A percentile compares a stretch with the other conserved stretches of the same genome.
These are phyloP conservation scores for Takashimella koratensis DNA, from an alignment of 1,284 basidiomycete genomes.

Conservation along the genomic window DNA sequence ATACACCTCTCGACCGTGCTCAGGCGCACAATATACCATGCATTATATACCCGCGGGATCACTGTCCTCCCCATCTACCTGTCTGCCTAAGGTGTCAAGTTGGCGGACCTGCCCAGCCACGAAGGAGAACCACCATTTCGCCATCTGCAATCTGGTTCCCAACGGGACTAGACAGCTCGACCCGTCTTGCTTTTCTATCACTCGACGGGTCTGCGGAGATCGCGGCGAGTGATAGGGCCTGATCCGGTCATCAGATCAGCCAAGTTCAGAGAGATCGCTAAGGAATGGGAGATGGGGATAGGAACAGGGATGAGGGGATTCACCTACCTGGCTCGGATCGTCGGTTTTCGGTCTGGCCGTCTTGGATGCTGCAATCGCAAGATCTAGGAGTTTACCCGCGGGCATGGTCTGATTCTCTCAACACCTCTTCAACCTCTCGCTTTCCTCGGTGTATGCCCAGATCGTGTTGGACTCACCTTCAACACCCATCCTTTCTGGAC, in stretches of 20 bases:
- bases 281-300: no score
- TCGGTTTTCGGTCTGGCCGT: constrained; percentile 6
- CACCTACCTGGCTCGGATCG: neutral
- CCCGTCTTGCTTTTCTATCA: constrained; percentile 1
- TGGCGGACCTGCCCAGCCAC: constrained; percentile 9
- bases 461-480: constrained; percentile 12
- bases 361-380: constrained; percentile 15
- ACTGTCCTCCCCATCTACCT: neutral
- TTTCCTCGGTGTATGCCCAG: neutral
- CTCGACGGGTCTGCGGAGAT: constrained; percentile 11
- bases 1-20: neutral
- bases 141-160: constrained; percentile 18
- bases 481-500: constrained; percentile 26
- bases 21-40: constrained; percentile 15
- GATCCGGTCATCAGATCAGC: neutral
- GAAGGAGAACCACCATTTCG: constrained; percentile 21
- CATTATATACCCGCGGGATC: constrained; percentile 16
- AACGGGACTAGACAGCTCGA: constrained; percentile 19
- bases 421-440: no score
- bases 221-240: constrained; percentile 18
- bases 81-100: neutral
- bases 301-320: no score
- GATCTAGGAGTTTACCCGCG: constrained; percentile 27
- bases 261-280: no score
- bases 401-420: constrained; percentile 22